These are phyloP conservation scores for Irpex rosettiformis DNA, from an alignment of 1,284 basidiomycete genomes.

Conservation along the genomic window DNA sequence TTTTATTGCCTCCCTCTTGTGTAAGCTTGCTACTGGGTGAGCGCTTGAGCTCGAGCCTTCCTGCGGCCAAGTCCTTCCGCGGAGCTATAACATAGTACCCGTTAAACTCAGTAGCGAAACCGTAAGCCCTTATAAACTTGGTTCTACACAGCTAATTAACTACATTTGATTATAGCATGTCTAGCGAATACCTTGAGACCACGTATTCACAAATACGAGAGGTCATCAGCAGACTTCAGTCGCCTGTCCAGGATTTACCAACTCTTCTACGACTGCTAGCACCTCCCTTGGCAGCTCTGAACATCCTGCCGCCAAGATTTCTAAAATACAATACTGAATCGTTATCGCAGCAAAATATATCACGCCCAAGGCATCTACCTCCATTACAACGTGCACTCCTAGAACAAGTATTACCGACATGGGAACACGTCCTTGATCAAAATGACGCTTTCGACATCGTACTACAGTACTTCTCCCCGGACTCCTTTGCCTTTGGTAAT, in stretches of 20 bases:
- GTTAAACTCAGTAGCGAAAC: too few relatives aligned
- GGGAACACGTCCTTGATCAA: slow-evolving; percentile 57
- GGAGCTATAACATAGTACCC: too few relatives aligned
- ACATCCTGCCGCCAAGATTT: slow-evolving; percentile 57
- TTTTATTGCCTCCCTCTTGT: neutral
- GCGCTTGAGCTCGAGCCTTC: too few relatives aligned
- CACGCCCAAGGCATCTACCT: slow-evolving; percentile 48
- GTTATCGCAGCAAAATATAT: slow-evolving; percentile 30
- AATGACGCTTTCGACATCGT: slow-evolving; percentile 40
- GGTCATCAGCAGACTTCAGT: slow-evolving; percentile 47
- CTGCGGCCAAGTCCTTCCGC: too few relatives aligned
- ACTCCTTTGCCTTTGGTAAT: slow-evolving; percentile 48
- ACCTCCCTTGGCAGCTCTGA: slow-evolving; percentile 51
- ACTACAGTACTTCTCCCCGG: slow-evolving; percentile 71
- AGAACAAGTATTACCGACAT: slow-evolving; percentile 62
- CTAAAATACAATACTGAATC: slow-evolving; percentile 35
- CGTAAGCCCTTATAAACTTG: too few relatives aligned
- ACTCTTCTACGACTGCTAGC: slow-evolving; percentile 53
- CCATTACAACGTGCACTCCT: slow-evolving; percentile 62
- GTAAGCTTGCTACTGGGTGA: too few relatives aligned
- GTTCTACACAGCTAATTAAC: neutral
- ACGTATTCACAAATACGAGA: slow-evolving; percentile 37
- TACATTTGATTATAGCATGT: slow-evolving; percentile 17
- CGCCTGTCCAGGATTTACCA: slow-evolving; percentile 45
- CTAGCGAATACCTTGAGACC: slow-evolving; percentile 25